phyloP scores from a whole-genome alignment of 2,329 filamentous ascomycete genomes.

The Cladophialophora immunda region DNA sequence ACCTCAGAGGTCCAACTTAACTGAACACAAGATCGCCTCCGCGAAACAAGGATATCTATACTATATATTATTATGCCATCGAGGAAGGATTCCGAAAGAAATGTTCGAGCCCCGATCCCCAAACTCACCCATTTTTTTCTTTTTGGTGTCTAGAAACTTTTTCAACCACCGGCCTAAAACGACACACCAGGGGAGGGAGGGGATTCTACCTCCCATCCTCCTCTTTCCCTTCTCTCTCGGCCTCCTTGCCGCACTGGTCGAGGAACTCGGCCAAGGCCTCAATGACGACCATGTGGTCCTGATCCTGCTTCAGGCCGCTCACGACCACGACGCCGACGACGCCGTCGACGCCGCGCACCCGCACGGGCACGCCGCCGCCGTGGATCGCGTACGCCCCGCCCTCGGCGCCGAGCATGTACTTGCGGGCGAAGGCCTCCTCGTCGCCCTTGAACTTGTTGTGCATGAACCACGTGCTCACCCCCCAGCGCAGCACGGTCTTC shows the following conservation, averaged over 20 bases:
- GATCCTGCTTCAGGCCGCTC: constrained; percentile 76
- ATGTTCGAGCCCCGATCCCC: no score
- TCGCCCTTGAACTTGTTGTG: constrained; percentile 71
- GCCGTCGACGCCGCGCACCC: constrained; percentile 77
- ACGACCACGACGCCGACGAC: constrained; percentile 75
- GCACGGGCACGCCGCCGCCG: constrained; percentile 77
- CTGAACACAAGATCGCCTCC: neutral
- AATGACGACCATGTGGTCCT: constrained; percentile 79
- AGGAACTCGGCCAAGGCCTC: constrained; percentile 69
- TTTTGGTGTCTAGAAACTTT: no score
- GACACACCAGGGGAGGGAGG: no score
- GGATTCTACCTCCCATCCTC: neutral
- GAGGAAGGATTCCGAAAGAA: no score
- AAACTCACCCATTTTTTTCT: no score
- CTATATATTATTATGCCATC: no score
- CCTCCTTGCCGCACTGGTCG: constrained; percentile 24
- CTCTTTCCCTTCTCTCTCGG: neutral
- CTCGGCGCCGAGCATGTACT: constrained; percentile 67
- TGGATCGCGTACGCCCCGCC: constrained; percentile 76
- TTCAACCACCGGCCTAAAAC: no score
- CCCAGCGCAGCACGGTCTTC: constrained; percentile 75
- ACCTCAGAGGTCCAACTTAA: neutral
- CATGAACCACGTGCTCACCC: constrained; percentile 75
- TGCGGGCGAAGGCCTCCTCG: constrained; percentile 70
- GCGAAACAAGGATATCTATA: no score